A percentile compares a stretch with the other conserved stretches of the same genome.
Conservation (phyloP, 1,284 basidiomycete genomes). For the Xerocomus amazonicus region DNA sequence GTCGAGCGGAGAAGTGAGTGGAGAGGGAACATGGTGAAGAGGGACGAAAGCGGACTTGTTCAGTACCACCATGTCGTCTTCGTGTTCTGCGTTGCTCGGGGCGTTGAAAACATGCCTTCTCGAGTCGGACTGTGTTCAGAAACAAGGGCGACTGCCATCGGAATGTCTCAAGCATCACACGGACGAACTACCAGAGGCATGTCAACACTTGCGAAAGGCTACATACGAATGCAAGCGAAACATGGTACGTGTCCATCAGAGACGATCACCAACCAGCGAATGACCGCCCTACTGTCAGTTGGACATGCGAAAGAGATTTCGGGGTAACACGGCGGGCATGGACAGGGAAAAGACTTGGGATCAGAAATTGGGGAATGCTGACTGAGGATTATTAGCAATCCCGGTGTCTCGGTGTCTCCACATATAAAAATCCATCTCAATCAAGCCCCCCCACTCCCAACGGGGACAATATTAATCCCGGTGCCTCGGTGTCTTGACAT, state of each 20-base stretch:
- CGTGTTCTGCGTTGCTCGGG: constrained; percentile 68
- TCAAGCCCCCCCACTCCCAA: constrained; percentile 52
- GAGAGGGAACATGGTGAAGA: constrained; percentile 33
- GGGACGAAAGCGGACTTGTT: background rate
- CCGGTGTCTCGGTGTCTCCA: background rate
- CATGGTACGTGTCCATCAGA: constrained; percentile 58
- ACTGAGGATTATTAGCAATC: constrained; percentile 6
- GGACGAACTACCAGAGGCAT: constrained; percentile 72
- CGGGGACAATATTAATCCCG: constrained; percentile 43
- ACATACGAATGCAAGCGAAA: constrained; percentile 86
- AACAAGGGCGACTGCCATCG: constrained; percentile 67
- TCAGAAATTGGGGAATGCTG: background rate
- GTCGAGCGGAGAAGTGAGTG: constrained; percentile 45
- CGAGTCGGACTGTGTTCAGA: constrained; percentile 79
- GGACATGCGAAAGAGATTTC: constrained; percentile 80
- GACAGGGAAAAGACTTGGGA: constrained; percentile 23
- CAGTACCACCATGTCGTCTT: constrained; percentile 59
- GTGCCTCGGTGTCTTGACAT: no score
- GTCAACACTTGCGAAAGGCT: constrained; percentile 69
- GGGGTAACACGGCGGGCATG: constrained; percentile 67
- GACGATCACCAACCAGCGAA: background rate
- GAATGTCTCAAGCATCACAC: constrained; percentile 73
- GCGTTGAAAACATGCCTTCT: constrained; percentile 79
- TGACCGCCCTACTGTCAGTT: constrained; percentile 42
- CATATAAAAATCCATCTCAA: background rate